Evolutionary conservation across 352 stramenopile species (phyloP), one percentile per base, ranked within the genome.

Genomic region (Globisporangium parvum): DNA sequence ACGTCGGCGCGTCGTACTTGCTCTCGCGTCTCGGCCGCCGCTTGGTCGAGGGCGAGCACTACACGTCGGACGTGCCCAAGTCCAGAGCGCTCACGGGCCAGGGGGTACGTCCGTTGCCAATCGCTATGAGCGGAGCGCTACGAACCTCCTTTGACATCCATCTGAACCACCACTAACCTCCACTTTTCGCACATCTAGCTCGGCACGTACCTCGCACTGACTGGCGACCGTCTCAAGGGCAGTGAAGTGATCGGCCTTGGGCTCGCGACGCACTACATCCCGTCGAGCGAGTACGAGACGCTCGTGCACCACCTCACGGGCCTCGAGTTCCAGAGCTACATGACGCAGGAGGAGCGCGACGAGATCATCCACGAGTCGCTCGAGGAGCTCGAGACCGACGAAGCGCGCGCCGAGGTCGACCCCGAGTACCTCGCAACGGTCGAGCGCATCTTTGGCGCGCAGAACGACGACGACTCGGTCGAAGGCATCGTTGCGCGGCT

Each of bases 241-340:
- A 76, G 75, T n/a, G 87, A 96, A 60, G 80, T 91, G 23, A 85
- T 99, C 33, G 93, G 93, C 37, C 75, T 96, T 20, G 96, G 96
- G 26, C 84, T 99, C 18, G 96, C 97, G 26, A 99, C 97, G 10
- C 97, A 99, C 75, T 98, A 97, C 70, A 63, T 99, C 33, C 69
- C 79, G n/a, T 92, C 87, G 18, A 75, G 76, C 40, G 70, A 93
- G 47, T 84, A 98, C 60, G 74, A 91, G 26, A 83, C 91, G 46
- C 72, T 98, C 33, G 78, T 96, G 55, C 65, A 89, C 64, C 88
- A 93, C 47, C 63, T 98, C 8, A 80, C 89, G 35, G 80, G 82
- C 6, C 75, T 92, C 24, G 78, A 90, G 51, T 91, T 93, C 54
- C 69, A 53, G 56, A 31, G 80, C 51, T 21, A 80, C 41, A 76